Evolutionary conservation across 345 rosid species (phyloP).

Genomic region (Salix brachista): DNA sequence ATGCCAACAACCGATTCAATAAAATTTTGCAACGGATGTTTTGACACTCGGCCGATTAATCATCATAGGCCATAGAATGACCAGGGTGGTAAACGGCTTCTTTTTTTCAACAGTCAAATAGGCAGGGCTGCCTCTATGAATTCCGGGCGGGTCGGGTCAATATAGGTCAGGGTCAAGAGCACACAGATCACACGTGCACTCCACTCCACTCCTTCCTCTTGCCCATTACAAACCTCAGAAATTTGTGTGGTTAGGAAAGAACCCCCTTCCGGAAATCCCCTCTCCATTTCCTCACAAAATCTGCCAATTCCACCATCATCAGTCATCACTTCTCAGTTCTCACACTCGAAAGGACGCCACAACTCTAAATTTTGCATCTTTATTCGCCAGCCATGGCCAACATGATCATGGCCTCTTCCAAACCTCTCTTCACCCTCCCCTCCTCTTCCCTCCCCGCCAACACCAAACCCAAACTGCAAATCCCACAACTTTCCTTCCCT

Average conservation of each 20-base stretch:
- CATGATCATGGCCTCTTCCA: conserved; percentile 70
- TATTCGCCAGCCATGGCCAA: conserved; percentile 51
- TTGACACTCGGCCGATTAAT: too few species aligned
- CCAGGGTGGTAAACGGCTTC: too few species aligned
- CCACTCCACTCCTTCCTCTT: neutral
- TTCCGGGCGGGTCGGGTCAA: neutral
- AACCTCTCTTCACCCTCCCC: conserved; percentile 29
- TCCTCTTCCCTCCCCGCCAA: conserved; percentile 25
- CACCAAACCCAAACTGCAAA: conserved; percentile 34
- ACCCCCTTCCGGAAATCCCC: conserved; percentile 19
- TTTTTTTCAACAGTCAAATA: too few species aligned
- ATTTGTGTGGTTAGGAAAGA: conserved; percentile 66
- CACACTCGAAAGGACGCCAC: neutral
- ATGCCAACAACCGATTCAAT: too few species aligned
- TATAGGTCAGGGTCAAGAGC: neutral
- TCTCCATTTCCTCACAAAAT: conserved; percentile 14
- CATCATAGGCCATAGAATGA: too few species aligned
- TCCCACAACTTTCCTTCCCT: conserved; percentile 34
- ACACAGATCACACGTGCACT: neutral
- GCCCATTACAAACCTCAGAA: conserved; percentile 27
- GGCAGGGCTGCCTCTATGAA: too few species aligned
- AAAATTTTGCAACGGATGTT: too few species aligned
- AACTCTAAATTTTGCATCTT: neutral
- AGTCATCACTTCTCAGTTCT: neutral
- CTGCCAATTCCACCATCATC: neutral